These are phyloP conservation scores for Pleurotus eryngii DNA, from an alignment of 768 basidiomycete genomes.

Conservation along the genomic window DNA sequence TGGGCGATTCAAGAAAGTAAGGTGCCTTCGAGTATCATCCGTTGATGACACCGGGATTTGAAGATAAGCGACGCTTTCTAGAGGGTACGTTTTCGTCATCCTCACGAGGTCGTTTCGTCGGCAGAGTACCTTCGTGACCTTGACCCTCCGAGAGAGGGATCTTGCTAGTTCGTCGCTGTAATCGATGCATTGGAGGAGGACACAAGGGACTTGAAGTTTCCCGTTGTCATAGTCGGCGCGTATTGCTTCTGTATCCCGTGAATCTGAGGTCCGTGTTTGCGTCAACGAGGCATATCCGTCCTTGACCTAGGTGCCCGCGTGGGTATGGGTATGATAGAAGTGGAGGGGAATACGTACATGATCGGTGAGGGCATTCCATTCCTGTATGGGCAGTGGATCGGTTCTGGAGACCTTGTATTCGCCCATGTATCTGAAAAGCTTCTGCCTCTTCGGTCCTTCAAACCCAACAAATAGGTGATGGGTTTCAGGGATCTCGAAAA, in stretches of 20 bases:
- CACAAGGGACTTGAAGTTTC: constrained; percentile 42
- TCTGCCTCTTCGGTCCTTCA: constrained; percentile 21
- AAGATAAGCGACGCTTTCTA: constrained; percentile 4
- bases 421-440: constrained; percentile 44
- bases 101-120: constrained; percentile 3
- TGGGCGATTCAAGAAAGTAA: background rate
- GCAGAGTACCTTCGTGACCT: constrained; percentile 7
- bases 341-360: constrained; percentile 26
- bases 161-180: constrained; percentile 40
- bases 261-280: constrained; percentile 34
- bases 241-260: constrained; percentile 29
- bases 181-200: constrained; percentile 40
- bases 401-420: constrained; percentile 41
- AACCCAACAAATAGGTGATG: constrained; percentile 46
- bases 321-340: background rate
- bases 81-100: constrained; percentile 1
- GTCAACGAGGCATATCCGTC: constrained; percentile 35
- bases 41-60: background rate
- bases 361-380: constrained; percentile 41
- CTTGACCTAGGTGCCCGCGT: constrained; percentile 23
- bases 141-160: constrained; percentile 6
- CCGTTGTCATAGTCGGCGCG: constrained; percentile 43
- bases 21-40: background rate
- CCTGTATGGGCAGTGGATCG: constrained; percentile 35
- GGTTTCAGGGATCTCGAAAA: constrained; percentile 35